A percentile compares a stretch with the other conserved stretches of the same genome.
phyloP scores from a whole-genome alignment of 2,329 filamentous ascomycete species.

The Fusarium sp. region DNA sequence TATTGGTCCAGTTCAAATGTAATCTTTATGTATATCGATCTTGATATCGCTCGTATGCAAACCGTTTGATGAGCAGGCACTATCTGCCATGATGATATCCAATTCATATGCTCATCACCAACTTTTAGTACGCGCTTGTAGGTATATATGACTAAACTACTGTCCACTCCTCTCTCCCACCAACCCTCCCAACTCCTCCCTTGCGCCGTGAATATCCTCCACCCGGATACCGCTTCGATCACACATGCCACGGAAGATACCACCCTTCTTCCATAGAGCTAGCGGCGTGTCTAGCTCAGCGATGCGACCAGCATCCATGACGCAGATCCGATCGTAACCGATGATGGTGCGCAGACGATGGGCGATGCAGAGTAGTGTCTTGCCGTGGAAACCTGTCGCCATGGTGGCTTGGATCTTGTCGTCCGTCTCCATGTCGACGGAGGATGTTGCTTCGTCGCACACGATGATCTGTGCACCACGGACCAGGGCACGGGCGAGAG shows the following conservation, averaged over 20 bases:
- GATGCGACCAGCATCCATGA: slow-evolving; percentile 92
- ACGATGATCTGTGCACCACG: slow-evolving; percentile 91
- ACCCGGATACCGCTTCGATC: slow-evolving; percentile 81
- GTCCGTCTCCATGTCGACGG: slow-evolving; percentile 96
- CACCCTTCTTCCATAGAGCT: slow-evolving; percentile 76
- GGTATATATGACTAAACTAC: not conserved
- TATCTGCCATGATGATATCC: not conserved
- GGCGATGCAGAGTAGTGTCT: slow-evolving; percentile 91
- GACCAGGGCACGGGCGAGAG: slow-evolving; percentile 89
- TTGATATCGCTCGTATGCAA: not conserved
- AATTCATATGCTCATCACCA: slow-evolving; percentile 1
- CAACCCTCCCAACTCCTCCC: slow-evolving; percentile 47
- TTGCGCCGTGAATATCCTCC: slow-evolving; percentile 64
- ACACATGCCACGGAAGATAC: slow-evolving; percentile 92
- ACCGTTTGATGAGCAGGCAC: not conserved
- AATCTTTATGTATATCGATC: not conserved
- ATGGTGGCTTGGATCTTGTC: slow-evolving; percentile 95
- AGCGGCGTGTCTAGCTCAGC: slow-evolving; percentile 86
- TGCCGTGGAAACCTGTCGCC: slow-evolving; percentile 83
- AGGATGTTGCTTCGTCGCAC: slow-evolving; percentile 94
- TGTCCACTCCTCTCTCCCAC: slow-evolving; percentile 18
- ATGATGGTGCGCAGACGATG: slow-evolving; percentile 94
- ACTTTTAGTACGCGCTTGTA: not conserved
- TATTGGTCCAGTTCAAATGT: not conserved
- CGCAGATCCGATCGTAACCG: slow-evolving; percentile 93